Conservation (phyloP, 2,329 filamentous ascomycete species). For the Chrysoporthe puriensis region DNA sequence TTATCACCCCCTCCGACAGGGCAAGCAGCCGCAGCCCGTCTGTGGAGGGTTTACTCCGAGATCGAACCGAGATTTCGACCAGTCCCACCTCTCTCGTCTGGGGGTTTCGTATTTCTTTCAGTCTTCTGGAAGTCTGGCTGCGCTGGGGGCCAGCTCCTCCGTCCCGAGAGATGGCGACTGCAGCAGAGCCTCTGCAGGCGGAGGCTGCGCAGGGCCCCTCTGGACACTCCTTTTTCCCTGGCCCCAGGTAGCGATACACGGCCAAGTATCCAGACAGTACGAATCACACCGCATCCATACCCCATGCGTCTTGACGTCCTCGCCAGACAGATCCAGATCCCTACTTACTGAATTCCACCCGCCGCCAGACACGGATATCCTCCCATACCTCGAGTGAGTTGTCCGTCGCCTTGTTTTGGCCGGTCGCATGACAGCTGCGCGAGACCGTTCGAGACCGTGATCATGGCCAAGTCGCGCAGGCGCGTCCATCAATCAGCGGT, state of each 20-base stretch:
- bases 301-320: neutral
- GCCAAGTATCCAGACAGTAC: slow-evolving; percentile 12
- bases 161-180: too few relatives aligned
- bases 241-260: neutral
- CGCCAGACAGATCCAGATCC: neutral
- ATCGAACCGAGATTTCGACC: too few relatives aligned
- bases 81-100: too few relatives aligned
- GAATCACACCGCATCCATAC: neutral
- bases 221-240: neutral
- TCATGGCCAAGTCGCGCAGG: neutral
- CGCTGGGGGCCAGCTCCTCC: too few relatives aligned
- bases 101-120: too few relatives aligned
- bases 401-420: neutral
- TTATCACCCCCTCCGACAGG: too few relatives aligned
- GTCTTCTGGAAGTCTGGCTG: too few relatives aligned
- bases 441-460: slow-evolving; percentile 2
- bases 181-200: neutral
- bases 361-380: neutral
- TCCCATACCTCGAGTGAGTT: neutral
- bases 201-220: neutral
- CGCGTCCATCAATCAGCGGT: slow-evolving; percentile 3
- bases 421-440: slow-evolving; percentile 4
- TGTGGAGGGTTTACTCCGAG: too few relatives aligned
- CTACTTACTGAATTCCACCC: neutral
- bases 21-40: too few relatives aligned